Base-by-base conservation (phyloP, 768 basidiomycete genomes). In the Kwoniella botswanensis region DNA sequence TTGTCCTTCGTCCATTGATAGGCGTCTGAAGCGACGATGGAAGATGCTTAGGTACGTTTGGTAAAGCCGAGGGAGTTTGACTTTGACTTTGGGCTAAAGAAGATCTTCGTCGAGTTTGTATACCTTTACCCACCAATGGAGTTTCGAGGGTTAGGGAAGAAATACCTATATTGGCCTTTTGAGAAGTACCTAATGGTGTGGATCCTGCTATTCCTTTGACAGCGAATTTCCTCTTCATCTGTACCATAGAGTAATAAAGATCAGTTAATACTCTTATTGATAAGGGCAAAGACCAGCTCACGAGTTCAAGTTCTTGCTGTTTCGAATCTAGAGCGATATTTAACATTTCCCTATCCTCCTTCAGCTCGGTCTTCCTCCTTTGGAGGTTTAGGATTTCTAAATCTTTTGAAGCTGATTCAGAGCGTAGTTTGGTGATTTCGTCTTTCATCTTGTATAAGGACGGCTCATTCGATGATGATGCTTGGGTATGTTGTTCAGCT, bases 281-380 rank as follows among this genome's bases (percentile, higher is more conserved):
- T 41, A 42, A 43, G 17, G 26, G 43, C 15, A 57, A 44, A 26
- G n/a, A 9, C 26, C 44, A 54, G 86, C 88, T 64, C 70, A 97
- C 94, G 82, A 95, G 80, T 80, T 96, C 93, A 50, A 97, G 85
- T 82, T 96, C 94, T 82, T 95, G 93, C 78, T 97, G 94, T 84
- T 97, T 97, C 26, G 93, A 90, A 83, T 95, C 93, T 65, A 97
- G 84, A 0, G 94, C 94, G 44, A 95, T 93, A 76, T 96, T 94
- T 76, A 96, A 84, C n/a, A 92, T 91, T 59, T 88, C 84, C 22
- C 91, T 82, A 82, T 96, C 94, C 54, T 94, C 91, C 82, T 90
- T 90, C 71, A 91, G 88, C 78, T 89, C 86, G 0, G 85, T 85
- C 50, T 88, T 86, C 76, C 90, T 86, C 84, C 92, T 92, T 71